Evolutionary conservation across 2,329 filamentous ascomycete species (phyloP), one percentile per base, ranked within the genome.

Genomic region (Aspergillus costaricaensis): DNA sequence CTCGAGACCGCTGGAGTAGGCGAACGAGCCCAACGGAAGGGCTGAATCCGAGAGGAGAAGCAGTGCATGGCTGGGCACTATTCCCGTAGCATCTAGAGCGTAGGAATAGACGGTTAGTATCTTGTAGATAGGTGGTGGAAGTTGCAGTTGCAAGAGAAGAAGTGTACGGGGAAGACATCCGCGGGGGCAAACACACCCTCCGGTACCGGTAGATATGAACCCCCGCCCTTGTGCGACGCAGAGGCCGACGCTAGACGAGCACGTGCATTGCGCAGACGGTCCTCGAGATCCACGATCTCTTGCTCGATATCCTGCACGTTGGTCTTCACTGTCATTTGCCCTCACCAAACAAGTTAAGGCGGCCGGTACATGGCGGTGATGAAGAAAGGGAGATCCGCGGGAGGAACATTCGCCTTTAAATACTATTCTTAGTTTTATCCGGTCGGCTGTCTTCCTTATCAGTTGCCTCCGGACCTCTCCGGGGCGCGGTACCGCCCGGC

Each of bases 41-140:
- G 86, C 86, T 19, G 86, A 88, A 74, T 88, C 86, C 55, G 86
- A 83, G 27, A 88, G 81, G 15, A 88, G 79, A 48, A 88, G 81
- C 10, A 88, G 80, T 25, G 83, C 78, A 68, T 87, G 85, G 4
- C 21, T 43, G 4, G 53, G 53, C 14, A 10, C 30, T 36, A 44
- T 12, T 17, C 17, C 5, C 5, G n/a, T 19, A 23, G 52, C 36
- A 32, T 55, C 39, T 43, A 15, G 25, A 36, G 12, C 19, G n/a
- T 30, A 44, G 17, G 23, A 5, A 12, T 10, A 2, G n/a, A 6
- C 30, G 39, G 5, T 47, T 23, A 36, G 41, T 19, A 27, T 39
- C 17, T 36, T 23, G 50, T 38, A 32, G 10, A 36, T 27, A 12
- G 50, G n/a, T 7, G 32, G 19, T 9, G 48, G 19, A 15, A 15